Base-by-base conservation (phyloP, 2,329 filamentous ascomycete species). In the Pyrenophora seminiperda region DNA sequence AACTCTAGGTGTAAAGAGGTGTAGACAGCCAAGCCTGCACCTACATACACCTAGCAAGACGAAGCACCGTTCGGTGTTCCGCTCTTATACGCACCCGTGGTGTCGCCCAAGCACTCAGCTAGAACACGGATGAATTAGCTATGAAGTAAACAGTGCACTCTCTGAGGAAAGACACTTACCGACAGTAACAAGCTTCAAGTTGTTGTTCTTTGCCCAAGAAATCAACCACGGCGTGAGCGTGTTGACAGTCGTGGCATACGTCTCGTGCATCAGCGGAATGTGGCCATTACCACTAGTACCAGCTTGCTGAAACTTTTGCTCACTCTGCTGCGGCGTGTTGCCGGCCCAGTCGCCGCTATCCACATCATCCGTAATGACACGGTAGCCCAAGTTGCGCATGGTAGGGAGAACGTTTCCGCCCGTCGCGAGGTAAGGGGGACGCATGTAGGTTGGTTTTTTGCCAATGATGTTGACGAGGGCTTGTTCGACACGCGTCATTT, bases 391-490 rank as follows among this genome's bases (percentile, higher is more conserved):
- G 3, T 53, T 70, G 45, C 63, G 62, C 67, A 72, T 69, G 19
- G 62, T 67, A 5, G 62, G 53, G 4, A 69, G 58, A n/a, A 71
- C 66, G 38, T 42, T 66, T 30, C 64, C 65, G 38, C 65, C 62
- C 0, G 68, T 71, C 10, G 67, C 67, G 37, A 72, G 67, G 47
- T 73, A 72, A 0, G 70, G 70, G 1, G 69, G 69, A 0, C 70
- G 69, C 70, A 72, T 72, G 58, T 73, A 73, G 0, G 70, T 73
- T 3, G 70, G 69, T 49, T 70, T 70, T 14, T 63, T 59, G 48
- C 70, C 69, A 43, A 72, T 71, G 49, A 73, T 72, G 58, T 69
- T 71, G 49, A 67, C 56, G 27, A 71, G 58, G 2, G 70, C 70
- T n/a, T 58, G 61, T 40, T 73, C 70, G 9, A 73, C 55, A 33